Percentiles rank a stretch among this genome's conserved stretches.
These are phyloP conservation scores for Abrus precatorius DNA, from an alignment of 306 rosid genomes.

Conservation along the genomic window DNA sequence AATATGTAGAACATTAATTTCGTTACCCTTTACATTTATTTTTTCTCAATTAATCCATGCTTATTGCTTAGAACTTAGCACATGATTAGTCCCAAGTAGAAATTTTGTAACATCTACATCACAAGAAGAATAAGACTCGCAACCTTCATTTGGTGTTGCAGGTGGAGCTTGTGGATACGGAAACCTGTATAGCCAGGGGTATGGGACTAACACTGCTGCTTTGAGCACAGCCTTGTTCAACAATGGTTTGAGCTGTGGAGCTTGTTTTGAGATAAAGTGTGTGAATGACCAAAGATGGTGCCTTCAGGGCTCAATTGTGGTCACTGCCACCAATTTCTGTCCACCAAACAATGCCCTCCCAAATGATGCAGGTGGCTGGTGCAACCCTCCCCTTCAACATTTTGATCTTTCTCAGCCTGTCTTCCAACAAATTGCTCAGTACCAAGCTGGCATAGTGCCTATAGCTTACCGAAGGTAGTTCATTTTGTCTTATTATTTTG, in stretches of 20 bases:
- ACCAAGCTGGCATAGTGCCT: conserved; percentile 74
- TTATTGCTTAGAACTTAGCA: background rate
- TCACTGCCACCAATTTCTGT: conserved; percentile 82
- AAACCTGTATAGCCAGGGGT: conserved; percentile 75
- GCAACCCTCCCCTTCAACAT: conserved; percentile 81
- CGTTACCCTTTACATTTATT: background rate
- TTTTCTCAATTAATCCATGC: background rate
- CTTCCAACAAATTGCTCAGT: conserved; percentile 72
- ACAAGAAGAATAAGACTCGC: background rate
- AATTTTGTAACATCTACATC: background rate
- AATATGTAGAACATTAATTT: background rate
- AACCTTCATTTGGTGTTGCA: conserved; percentile 33
- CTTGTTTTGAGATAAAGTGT: conserved; percentile 77
- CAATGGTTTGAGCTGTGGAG: conserved; percentile 76
- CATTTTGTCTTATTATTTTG: background rate
- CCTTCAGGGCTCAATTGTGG: conserved; percentile 59
- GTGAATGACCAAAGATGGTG: conserved; percentile 70
- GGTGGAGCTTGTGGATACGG: conserved; percentile 90
- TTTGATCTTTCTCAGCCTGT: conserved; percentile 82
- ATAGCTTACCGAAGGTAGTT: conserved; percentile 68
- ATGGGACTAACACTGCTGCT: conserved; percentile 77
- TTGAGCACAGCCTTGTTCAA: conserved; percentile 75
- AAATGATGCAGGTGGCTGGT: conserved; percentile 84
- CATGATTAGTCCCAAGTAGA: background rate
- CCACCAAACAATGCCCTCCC: conserved; percentile 79